Base-by-base conservation (phyloP, 208 protist species). In the Balamuthia mandrillaris region DNA sequence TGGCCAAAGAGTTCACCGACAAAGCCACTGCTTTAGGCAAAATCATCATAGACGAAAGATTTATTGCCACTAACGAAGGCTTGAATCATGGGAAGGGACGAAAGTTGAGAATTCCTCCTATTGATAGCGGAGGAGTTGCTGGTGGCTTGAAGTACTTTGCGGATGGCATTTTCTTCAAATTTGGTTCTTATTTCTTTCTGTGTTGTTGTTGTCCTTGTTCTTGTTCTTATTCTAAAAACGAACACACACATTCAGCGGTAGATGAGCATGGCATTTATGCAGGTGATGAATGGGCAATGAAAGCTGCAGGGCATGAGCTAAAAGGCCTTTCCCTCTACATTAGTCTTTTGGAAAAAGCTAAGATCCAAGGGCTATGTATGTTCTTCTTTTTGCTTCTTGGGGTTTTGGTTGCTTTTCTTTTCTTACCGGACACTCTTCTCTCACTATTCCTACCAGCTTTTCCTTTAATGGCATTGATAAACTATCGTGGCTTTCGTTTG, bases 121-220 rank as follows among this genome's bases (percentile, higher is more conserved):
- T 75, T 3, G 70, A 74, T 33, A 42, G 51, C 14, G 83, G 83
- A 9, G 83, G 83, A n/a, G 63, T 81, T 9, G 83, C 83, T 10
- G 83, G 83, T 47, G 83, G 83, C 35, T 42, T 65, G 16, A 87
- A 87, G 47, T 87, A 82, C 29, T 21, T 79, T n/a, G 41, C 70
- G 18, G 51, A 79, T 44, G 68, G 63, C 47, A 87, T 87, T 9
- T 81, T 87, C 37, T 87, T 79, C 66, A 87, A 87, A 51, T 87
- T 87, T 60, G 83, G 51, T 81, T 60, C 29, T 21, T 54, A 14
- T 54, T 37, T 70, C 61, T 6, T 21, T 54, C 47, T 54, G 52
- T 31, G 18, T 4, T 14, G 9, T 10, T 6, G 4, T 29, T 14
- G 7, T 31, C 29, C 18, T 61, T 14, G 3, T 14, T 24, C 35